phyloP scores from a whole-genome alignment of 805 yeast genomes.

The Metschnikowia kunwiensis region DNA sequence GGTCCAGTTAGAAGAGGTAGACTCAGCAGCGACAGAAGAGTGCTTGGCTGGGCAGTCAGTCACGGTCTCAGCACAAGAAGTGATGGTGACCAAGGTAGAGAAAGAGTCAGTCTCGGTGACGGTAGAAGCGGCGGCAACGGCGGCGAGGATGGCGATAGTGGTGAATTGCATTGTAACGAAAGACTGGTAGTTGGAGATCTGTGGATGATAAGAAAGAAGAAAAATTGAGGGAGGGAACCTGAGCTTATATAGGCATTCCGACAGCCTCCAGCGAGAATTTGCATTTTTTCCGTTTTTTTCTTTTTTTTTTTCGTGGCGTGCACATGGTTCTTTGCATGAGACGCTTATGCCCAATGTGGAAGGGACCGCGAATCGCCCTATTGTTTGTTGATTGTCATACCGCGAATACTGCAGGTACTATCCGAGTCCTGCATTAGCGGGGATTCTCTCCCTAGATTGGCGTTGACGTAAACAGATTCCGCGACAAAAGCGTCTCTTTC shows the following conservation, averaged over 20 bases:
- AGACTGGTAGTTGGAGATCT: constrained; percentile 28
- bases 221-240: constrained; percentile 8
- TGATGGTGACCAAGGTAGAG: constrained; percentile 45
- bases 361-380: not conserved
- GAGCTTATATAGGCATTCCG: constrained; percentile 10
- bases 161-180: constrained; percentile 46
- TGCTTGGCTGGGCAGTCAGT: constrained; percentile 47
- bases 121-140: constrained; percentile 37
- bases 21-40: constrained; percentile 14
- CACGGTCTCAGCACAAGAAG: constrained; percentile 43
- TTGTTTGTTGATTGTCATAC: not conserved
- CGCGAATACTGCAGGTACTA: too few species aligned
- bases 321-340: constrained; percentile 1
- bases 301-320: not conserved
- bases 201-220: constrained; percentile 20
- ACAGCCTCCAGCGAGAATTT: not conserved
- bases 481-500: too few species aligned
- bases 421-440: too few species aligned
- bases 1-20: constrained; percentile 15
- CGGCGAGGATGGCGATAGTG: constrained; percentile 33
- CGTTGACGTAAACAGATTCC: too few species aligned
- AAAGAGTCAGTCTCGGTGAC: constrained; percentile 23
- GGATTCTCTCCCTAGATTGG: too few species aligned
- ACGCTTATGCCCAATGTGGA: not conserved
- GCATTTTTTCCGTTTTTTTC: not conserved